Evolutionary conservation across 192 early-diverging fungal species (phyloP), one percentile per base, ranked within the genome.

Genomic region (Entomortierella beljakovae): DNA sequence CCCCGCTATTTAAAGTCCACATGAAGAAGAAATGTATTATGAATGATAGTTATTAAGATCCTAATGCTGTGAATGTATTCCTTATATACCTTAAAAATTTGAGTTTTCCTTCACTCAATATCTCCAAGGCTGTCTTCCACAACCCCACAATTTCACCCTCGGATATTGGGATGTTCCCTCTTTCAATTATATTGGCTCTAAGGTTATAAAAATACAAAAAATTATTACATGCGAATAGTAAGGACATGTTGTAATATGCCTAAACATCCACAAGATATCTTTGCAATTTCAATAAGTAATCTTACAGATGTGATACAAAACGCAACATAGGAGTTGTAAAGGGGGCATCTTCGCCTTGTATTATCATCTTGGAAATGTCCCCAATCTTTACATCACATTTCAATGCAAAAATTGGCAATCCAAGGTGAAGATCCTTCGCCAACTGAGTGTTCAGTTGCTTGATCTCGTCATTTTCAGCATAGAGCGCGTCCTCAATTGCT

Each of bases 61-160:
- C 5, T 6, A 22, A 15, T 7, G 23, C 23, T 51, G 5, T 15
- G 6, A 18, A 58, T 31, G n/a, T 6, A 38, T 6, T 18, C 16
- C 18, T 20, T 37, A n/a, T 43, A 29, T 61, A 61, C 59, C 59
- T 43, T 25, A 42, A 22, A 29, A 61, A 61, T 18, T 48, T 61
- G 26, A 61, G 28, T 11, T 43, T 23, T 3, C 59, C 59, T 25
- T 43, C 59, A 46, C 35, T 61, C 29, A 61, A 42, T 16, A 42
- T 61, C 23, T 61, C 59, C 18, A 61, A 42, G 11, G 43, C 31
- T 10, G 43, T 25, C 25, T 61, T 61, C 59, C 59, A 61, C 22
- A 61, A 42, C 9, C 25, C 59, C 28, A 61, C 59, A 23, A 40
- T 11, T 37, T 61, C 59, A 2, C 38, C 38, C 46, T 61, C 59